phyloP scores from a whole-genome alignment of 2,329 filamentous ascomycete species.

The Sarocladiaceae sp. region DNA sequence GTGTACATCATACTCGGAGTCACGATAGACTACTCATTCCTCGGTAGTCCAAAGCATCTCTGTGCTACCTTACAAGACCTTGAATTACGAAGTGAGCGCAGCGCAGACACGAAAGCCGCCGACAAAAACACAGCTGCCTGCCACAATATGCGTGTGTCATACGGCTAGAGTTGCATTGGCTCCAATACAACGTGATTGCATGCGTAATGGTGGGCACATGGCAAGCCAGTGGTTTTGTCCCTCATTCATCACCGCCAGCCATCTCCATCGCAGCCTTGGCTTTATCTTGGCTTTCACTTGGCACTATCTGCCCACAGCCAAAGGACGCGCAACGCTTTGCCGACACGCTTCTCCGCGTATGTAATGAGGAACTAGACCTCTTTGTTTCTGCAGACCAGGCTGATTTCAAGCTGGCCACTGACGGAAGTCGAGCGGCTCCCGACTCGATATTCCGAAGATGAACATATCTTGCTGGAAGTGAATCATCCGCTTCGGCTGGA shows the following conservation, averaged over 20 bases:
- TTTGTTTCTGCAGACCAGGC: too few species aligned
- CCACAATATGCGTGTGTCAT: background rate
- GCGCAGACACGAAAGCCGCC: too few species aligned
- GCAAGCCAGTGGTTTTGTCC: background rate
- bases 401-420: too few species aligned
- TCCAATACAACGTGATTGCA: background rate
- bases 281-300: conserved; percentile 2
- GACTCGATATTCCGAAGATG: too few species aligned
- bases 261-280: background rate
- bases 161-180: background rate
- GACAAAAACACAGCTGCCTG: background rate
- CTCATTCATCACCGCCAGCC: background rate
- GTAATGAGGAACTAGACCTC: too few species aligned
- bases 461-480: too few species aligned
- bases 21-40: too few species aligned
- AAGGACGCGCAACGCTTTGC: conserved; percentile 3
- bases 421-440: too few species aligned
- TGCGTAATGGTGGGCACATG: conserved; percentile 1
- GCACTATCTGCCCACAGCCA: background rate
- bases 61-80: background rate
- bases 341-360: background rate
- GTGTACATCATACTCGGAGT: too few species aligned
- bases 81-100: too few species aligned
- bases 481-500: background rate
- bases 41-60: background rate